Evolutionary conservation across 306 rosid species (phyloP).

Genomic region (Sophora flavescens): DNA sequence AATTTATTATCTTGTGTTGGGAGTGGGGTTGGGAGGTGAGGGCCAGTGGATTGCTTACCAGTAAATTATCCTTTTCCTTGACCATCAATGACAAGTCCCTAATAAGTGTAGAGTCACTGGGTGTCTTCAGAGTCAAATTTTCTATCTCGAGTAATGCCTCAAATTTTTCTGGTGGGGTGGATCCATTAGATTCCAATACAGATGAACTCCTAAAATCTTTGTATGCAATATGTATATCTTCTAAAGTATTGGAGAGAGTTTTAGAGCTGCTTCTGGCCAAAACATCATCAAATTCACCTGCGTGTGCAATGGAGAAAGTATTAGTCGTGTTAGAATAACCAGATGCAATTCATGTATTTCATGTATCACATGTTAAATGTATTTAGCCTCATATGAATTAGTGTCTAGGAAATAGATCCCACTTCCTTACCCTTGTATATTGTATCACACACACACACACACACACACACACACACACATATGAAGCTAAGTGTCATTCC

Average conservation of each 20-base stretch:
- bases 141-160: conserved; percentile 72
- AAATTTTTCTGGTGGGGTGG: conserved; percentile 55
- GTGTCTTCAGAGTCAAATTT: conserved; percentile 80
- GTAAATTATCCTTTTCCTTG: conserved; percentile 72
- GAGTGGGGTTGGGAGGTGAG: neutral
- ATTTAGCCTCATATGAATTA: too few species aligned
- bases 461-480: too few species aligned
- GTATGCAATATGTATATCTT: conserved; percentile 68
- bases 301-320: conserved; percentile 44
- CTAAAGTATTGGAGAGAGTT: conserved; percentile 58
- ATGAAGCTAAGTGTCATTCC: too few species aligned
- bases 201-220: conserved; percentile 54
- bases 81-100: conserved; percentile 71
- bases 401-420: too few species aligned
- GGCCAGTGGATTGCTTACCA: conserved; percentile 59
- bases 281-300: conserved; percentile 94
- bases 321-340: neutral
- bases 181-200: conserved; percentile 76
- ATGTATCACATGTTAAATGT: too few species aligned
- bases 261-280: conserved; percentile 66
- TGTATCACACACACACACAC: too few species aligned
- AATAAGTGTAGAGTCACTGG: conserved; percentile 74
- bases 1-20: neutral
- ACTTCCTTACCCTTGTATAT: too few species aligned
- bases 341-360: too few species aligned